Base-by-base conservation (phyloP, 345 rosid genomes). In the Streptanthus diversifolius region DNA sequence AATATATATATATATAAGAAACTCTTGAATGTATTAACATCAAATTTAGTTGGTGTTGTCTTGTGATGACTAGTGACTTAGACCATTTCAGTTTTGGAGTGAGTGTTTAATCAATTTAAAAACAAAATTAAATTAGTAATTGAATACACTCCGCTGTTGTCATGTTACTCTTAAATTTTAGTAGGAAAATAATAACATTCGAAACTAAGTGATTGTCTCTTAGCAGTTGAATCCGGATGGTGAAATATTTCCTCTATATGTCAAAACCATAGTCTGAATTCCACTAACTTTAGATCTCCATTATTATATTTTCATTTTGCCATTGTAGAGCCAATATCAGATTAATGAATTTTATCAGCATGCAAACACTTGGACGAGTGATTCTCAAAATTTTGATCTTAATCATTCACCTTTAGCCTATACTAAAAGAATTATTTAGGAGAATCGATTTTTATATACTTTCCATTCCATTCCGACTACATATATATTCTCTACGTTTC, bases 21-120 rank as follows among this genome's bases (percentile, higher is more conserved):
- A 39, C 0, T 15, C 2, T 19, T 49, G 8, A 40, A 51, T 74
- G 53, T 35, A 48, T 36, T 49, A 57, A 59, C 51, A 21, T 37
- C 45, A 66, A 33, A 41, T 45, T 66, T 49, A 59, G 63, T 29
- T 29, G 61, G 62, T 45, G 25, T 27, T 56, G 41, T 55, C 21
- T 48, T 47, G 52, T 48, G 43, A 25, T 65, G 40, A 49, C 55
- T 49, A 49, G 55, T 49, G 55, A 53, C 64, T 56, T 22, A n/a
- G n/a, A n/a, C n/a, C n/a, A n/a, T n/a, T n/a, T n/a, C n/a, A n/a
- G n/a, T n/a, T n/a, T n/a, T n/a, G n/a, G n/a, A n/a, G n/a, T n/a
- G n/a, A n/a, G n/a, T n/a, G n/a, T n/a, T n/a, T n/a, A n/a, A n/a
- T n/a, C n/a, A n/a, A n/a, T n/a, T n/a, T n/a, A n/a, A n/a, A n/a